These are phyloP conservation scores for Vitis amurensis DNA, from an alignment of 164 flowering plant genomes.

Conservation along the genomic window DNA sequence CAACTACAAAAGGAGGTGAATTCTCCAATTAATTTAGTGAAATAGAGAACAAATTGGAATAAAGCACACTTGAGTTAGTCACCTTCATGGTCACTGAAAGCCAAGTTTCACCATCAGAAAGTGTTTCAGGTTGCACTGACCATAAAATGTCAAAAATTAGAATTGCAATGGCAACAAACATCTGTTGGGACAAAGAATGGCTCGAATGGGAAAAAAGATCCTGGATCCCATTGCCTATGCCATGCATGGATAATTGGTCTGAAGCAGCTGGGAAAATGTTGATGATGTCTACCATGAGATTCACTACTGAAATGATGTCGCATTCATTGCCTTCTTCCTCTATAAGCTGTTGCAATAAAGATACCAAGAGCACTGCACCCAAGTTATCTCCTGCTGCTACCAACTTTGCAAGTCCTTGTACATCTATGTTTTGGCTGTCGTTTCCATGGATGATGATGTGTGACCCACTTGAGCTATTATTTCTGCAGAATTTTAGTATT, in stretches of 20 bases:
- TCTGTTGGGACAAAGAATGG: constrained; percentile 30
- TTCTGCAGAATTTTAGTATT: constrained; percentile 59
- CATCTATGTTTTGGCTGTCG: constrained; percentile 22
- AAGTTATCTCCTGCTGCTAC: constrained; percentile 59
- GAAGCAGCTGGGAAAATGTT: constrained; percentile 60
- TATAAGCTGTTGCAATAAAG: constrained; percentile 51
- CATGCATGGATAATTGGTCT: constrained; percentile 66
- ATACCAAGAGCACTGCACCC: constrained; percentile 54
- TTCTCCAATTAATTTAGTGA: constrained; percentile 7
- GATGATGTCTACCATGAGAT: constrained; percentile 42
- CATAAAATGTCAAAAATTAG: constrained; percentile 55
- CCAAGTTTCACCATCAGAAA: constrained; percentile 66
- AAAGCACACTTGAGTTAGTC: constrained; percentile 12
- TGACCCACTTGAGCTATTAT: constrained; percentile 20
- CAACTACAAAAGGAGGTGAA: constrained; percentile 47
- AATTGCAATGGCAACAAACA: constrained; percentile 28
- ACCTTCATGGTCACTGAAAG: constrained; percentile 65
- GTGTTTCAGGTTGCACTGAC: constrained; percentile 47
- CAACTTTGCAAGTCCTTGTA: constrained; percentile 51
- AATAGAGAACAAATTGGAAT: neutral
- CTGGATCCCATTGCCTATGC: constrained; percentile 52
- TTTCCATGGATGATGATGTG: constrained; percentile 23
- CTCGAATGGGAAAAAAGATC: constrained; percentile 29
- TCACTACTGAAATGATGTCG: constrained; percentile 47
- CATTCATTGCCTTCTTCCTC: constrained; percentile 47